A percentile compares a stretch with the other conserved stretches of the same genome.
These are phyloP conservation scores for Cryptosporidium ubiquitum DNA, from an alignment of 169 alveolate genomes.

Conservation along the genomic window DNA sequence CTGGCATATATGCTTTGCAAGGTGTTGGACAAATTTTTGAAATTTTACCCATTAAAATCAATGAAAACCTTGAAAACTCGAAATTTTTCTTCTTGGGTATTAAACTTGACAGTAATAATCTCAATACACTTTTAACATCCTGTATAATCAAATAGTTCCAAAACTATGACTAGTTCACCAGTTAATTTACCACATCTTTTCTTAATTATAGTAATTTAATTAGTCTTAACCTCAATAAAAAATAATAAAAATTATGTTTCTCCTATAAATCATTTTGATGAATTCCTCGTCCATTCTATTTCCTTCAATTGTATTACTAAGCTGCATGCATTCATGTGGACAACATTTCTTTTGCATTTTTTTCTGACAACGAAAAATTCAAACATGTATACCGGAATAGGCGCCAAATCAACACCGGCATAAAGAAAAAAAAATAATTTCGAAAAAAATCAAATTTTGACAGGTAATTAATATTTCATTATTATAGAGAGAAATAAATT, in stretches of 20 bases:
- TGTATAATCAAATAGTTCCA: slow-evolving; percentile 1
- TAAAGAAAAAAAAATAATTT: not conserved
- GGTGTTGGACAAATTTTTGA: slow-evolving; percentile 82
- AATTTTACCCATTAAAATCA: slow-evolving; percentile 66
- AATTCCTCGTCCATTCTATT: not conserved
- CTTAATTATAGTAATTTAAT: not conserved
- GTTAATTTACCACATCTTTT: not conserved
- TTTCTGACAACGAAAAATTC: not conserved
- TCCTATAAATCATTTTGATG: not conserved
- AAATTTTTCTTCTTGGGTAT: slow-evolving; percentile 71
- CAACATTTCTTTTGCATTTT: not conserved
- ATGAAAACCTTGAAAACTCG: slow-evolving; percentile 5
- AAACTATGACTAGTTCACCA: not conserved
- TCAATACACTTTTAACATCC: slow-evolving; percentile 6
- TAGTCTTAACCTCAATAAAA: not conserved
- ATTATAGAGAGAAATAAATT: not conserved
- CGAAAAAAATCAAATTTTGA: not conserved
- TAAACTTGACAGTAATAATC: not conserved
- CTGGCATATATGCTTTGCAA: slow-evolving; percentile 74
- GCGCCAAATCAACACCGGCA: not conserved
- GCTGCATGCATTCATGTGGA: slow-evolving; percentile 22
- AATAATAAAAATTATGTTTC: not conserved
- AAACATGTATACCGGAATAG: slow-evolving; percentile 10
- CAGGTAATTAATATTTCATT: not conserved
- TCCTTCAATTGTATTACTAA: not conserved